Evolutionary conservation across 768 basidiomycete genomes (phyloP).

Genomic region (Mycena haematopus): DNA sequence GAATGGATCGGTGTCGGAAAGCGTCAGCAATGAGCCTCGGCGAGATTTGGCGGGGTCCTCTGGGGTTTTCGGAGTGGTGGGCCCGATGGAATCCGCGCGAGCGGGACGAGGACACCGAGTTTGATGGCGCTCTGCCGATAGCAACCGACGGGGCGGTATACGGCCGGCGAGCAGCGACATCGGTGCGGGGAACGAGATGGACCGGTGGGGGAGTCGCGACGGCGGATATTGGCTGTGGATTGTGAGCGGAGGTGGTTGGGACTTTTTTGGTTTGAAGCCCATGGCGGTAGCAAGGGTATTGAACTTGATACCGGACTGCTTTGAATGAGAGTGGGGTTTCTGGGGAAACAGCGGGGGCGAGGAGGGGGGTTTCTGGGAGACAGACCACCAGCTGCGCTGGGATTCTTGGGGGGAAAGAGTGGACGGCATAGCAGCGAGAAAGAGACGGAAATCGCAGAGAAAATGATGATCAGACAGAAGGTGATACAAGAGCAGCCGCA

Average conservation of each 20-base stretch:
- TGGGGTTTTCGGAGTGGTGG: conserved; percentile 52
- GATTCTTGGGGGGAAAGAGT: conserved; percentile 35
- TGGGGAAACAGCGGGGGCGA: conserved; percentile 20
- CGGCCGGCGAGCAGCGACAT: conserved; percentile 25
- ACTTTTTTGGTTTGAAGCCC: conserved; percentile 69
- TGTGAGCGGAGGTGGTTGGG: conserved; percentile 45
- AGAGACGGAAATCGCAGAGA: background rate
- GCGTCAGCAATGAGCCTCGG: conserved; percentile 63
- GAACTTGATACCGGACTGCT: conserved; percentile 51
- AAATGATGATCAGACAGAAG: conserved; percentile 13
- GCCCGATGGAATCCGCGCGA: conserved; percentile 63
- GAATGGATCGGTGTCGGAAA: conserved; percentile 72
- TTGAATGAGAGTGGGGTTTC: conserved; percentile 36
- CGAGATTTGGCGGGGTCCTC: conserved; percentile 48
- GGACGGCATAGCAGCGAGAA: conserved; percentile 29
- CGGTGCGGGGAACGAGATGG: conserved; percentile 23
- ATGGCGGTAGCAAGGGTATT: conserved; percentile 66
- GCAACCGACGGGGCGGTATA: conserved; percentile 34
- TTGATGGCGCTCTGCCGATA: conserved; percentile 57
- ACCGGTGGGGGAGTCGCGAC: conserved; percentile 22
- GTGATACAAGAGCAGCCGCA: conserved; percentile 3
- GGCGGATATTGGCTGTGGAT: no score
- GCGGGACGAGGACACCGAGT: conserved; percentile 62
- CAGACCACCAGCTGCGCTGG: conserved; percentile 54
- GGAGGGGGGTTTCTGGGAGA: conserved; percentile 38